Evolutionary conservation across 768 basidiomycete species (phyloP).

Genomic region (Postia placenta): DNA sequence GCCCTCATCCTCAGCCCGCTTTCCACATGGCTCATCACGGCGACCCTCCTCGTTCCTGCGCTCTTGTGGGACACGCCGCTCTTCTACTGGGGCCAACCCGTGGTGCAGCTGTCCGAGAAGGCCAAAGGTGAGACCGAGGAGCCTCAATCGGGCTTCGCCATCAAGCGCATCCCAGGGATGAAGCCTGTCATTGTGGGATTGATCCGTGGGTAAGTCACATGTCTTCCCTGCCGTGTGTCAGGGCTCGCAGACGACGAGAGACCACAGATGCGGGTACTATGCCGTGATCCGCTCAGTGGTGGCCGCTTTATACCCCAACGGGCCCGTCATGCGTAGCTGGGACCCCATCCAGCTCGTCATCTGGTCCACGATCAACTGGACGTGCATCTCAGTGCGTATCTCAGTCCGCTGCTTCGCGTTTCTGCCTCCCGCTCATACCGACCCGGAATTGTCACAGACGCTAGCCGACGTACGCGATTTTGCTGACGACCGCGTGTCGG

Average conservation of each 20-base stretch:
- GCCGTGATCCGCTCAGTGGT: too few species aligned
- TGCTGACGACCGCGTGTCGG: conserved; percentile 3
- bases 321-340: neutral
- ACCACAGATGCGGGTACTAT: too few species aligned
- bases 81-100: neutral
- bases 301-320: too few species aligned
- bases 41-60: conserved; percentile 2
- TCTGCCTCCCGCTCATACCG: too few species aligned
- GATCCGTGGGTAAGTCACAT: conserved; percentile 6
- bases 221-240: too few species aligned
- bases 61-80: conserved; percentile 6
- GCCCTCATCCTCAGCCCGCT: conserved; percentile 1
- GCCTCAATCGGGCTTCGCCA: neutral
- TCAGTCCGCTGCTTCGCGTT: too few species aligned
- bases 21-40: conserved; percentile 2
- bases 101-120: too few species aligned
- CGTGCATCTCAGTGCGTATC: too few species aligned
- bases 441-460: too few species aligned
- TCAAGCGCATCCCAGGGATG: conserved; percentile 6
- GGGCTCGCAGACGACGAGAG: too few species aligned
- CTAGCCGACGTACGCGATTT: conserved; percentile 9
- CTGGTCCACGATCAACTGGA: conserved; percentile 8
- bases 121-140: too few species aligned
- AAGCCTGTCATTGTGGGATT: conserved; percentile 5
- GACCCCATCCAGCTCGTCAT: conserved; percentile 5